Conservation (phyloP, 371 early-diverging fungal genomes). For the Mucor saturninus region DNA sequence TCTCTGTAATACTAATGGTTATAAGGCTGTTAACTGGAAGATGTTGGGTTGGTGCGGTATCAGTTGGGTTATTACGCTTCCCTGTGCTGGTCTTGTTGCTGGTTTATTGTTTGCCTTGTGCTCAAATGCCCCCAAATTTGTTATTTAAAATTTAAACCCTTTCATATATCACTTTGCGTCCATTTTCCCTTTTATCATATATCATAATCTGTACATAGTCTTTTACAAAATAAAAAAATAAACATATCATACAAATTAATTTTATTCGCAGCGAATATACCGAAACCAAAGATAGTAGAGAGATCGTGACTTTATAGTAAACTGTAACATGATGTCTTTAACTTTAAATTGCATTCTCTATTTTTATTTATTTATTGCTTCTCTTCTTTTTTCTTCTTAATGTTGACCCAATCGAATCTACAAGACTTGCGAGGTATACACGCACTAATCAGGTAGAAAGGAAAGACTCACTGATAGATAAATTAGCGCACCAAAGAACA, state of each 20-base stretch:
- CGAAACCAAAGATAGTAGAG: no score
- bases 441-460: not conserved
- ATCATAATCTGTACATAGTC: not conserved
- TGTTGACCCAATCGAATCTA: conserved; percentile 32
- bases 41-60: conserved; percentile 71
- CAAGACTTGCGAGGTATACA: conserved; percentile 38
- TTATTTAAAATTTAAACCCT: not conserved
- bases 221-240: not conserved
- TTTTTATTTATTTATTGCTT: conserved; percentile 22
- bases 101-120: conserved; percentile 73
- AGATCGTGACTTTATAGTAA: no score
- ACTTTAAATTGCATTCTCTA: not conserved
- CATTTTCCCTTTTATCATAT: not conserved
- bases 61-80: conserved; percentile 84
- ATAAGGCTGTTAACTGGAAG: conserved; percentile 81
- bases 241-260: not conserved
- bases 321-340: no score
- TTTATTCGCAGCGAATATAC: no score
- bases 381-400: no score
- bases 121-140: conserved; percentile 55
- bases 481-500: conserved; percentile 69
- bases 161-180: no score
- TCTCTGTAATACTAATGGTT: conserved; percentile 71
- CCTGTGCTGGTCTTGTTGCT: conserved; percentile 71
- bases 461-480: not conserved